A percentile compares a stretch with the other conserved stretches of the same genome.
Evolutionary conservation across 768 basidiomycete genomes (phyloP).

Genomic region (Tylopilus plumbeoviolaceoides): DNA sequence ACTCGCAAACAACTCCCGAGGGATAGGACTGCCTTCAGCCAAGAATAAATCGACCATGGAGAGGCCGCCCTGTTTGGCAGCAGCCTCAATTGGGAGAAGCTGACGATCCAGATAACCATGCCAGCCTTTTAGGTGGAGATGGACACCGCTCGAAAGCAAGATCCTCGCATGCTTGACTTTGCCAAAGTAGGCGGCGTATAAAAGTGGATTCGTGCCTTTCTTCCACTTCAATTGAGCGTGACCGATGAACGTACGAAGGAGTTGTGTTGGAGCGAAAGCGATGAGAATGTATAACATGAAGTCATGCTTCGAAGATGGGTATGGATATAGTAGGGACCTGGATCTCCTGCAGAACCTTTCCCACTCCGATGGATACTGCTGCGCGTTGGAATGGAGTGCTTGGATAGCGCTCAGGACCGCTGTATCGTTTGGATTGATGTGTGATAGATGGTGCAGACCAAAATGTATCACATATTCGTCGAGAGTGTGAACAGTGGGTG

Average conservation of each 20-base stretch:
- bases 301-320: not conserved
- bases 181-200: conserved; percentile 7
- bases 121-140: not conserved
- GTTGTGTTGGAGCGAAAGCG: not conserved
- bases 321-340: not conserved
- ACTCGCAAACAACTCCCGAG: not conserved
- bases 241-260: not conserved
- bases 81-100: conserved; percentile 1
- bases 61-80: not conserved
- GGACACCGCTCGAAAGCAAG: not conserved
- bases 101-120: not conserved
- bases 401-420: not conserved
- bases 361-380: not conserved
- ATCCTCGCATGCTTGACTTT: not conserved
- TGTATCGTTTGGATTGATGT: not conserved
- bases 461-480: not conserved
- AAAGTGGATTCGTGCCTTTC: conserved; percentile 6
- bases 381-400: not conserved
- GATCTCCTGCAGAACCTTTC: not conserved
- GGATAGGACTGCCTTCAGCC: not conserved
- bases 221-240: not conserved
- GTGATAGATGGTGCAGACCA: not conserved
- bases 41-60: not conserved
- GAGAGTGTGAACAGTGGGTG: not conserved
- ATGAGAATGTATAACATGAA: not conserved